Conservation (phyloP, 257 asterid species). For the Linaria vulgaris region DNA sequence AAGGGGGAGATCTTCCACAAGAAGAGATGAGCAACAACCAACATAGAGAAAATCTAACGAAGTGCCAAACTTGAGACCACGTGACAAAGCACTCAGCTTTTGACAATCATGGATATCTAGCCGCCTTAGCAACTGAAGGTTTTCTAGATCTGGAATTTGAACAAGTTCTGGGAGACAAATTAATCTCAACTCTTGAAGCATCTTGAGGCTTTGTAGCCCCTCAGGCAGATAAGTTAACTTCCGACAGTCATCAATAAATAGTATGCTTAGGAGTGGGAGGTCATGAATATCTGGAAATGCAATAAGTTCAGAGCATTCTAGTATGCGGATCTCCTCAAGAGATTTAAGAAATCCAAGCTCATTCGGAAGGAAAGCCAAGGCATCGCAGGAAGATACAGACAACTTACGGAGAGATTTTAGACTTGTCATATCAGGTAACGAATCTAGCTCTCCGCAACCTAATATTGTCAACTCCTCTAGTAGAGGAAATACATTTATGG, state of each 20-base stretch:
- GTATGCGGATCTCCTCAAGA: constrained; percentile 20
- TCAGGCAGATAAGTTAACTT: constrained; percentile 16
- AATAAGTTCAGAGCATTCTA: neutral
- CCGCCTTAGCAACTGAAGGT: neutral
- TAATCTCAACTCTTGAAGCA: neutral
- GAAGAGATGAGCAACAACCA: neutral
- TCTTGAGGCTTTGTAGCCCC: constrained; percentile 8
- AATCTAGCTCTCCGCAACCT: neutral
- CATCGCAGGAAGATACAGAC: too few species aligned
- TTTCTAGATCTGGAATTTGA: neutral
- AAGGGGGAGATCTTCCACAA: neutral
- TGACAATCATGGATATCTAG: neutral
- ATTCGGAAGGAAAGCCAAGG: constrained; percentile 13
- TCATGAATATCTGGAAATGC: constrained; percentile 7
- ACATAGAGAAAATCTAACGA: neutral
- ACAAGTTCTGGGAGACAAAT: neutral
- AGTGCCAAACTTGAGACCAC: constrained; percentile 9
- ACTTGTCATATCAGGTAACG: constrained; percentile 7
- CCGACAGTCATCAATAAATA: constrained; percentile 9
- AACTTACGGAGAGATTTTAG: constrained; percentile 5
- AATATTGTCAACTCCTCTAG: too few species aligned
- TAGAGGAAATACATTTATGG: too few species aligned
- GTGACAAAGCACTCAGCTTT: constrained; percentile 2
- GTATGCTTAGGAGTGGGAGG: constrained; percentile 9
- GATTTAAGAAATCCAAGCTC: constrained; percentile 6